Conservation (phyloP, 208 protist genomes). For the Acanthamoeba sp. region DNA sequence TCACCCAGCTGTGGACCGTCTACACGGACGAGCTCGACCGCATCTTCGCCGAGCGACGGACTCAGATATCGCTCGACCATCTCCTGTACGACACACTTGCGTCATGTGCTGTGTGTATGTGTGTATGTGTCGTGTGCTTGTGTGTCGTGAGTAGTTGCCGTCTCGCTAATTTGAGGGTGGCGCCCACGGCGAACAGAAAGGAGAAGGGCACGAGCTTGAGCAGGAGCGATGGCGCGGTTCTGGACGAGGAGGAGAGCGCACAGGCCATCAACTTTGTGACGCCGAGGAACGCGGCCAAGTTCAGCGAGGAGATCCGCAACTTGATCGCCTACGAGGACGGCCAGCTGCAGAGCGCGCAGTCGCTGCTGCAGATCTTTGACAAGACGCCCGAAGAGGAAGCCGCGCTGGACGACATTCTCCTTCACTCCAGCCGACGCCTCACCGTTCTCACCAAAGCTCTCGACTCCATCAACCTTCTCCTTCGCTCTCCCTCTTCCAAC, state of each 20-base stretch:
- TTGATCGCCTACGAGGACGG: slow-evolving; percentile 37
- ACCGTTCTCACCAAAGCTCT: neutral
- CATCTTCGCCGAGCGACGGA: slow-evolving; percentile 26
- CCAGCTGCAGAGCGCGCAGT: slow-evolving; percentile 55
- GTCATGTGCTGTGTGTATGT: neutral
- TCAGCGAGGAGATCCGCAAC: slow-evolving; percentile 21
- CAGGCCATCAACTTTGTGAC: slow-evolving; percentile 48
- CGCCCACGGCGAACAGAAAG: neutral
- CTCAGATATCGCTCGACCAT: slow-evolving; percentile 23
- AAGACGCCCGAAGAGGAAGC: slow-evolving; percentile 37
- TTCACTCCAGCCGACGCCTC: slow-evolving; percentile 29
- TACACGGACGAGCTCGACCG: slow-evolving; percentile 43
- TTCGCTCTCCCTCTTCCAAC: neutral
- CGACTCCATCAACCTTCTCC: slow-evolving; percentile 3
- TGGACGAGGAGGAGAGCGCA: neutral
- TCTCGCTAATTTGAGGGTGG: neutral
- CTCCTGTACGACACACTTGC: neutral
- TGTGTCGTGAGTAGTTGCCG: too few relatives aligned
- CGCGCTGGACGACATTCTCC: slow-evolving; percentile 31
- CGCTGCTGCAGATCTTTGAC: slow-evolving; percentile 35
- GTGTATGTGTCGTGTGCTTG: too few relatives aligned
- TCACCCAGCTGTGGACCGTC: slow-evolving; percentile 60
- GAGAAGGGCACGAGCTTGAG: slow-evolving; percentile 1
- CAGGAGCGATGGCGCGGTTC: neutral
- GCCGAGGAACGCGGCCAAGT: slow-evolving; percentile 38